Evolutionary conservation across 495 filamentous ascomycete species (phyloP).

Genomic region (Lasiosphaeria hispida): DNA sequence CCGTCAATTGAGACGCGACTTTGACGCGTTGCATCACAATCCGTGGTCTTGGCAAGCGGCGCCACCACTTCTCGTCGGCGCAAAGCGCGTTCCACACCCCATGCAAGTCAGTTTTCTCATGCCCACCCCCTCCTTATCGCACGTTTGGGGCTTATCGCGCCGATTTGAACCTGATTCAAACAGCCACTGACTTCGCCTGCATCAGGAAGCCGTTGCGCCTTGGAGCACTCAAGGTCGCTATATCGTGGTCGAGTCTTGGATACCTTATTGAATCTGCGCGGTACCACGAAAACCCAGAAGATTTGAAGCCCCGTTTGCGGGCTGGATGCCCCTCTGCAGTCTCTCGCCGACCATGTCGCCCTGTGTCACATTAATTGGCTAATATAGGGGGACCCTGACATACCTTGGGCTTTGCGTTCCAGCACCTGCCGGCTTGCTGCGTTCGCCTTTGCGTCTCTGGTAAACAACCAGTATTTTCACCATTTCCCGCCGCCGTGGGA

Average conservation of each 20-base stretch:
- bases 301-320: not conserved
- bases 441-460: not conserved
- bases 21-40: conserved; percentile 20
- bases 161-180: not conserved
- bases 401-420: not conserved
- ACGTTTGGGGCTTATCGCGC: conserved; percentile 22
- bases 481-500: not conserved
- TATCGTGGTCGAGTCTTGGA: too few relatives aligned
- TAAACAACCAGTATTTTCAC: not conserved
- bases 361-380: conserved; percentile 32
- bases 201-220: conserved; percentile 3
- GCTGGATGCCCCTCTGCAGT: conserved; percentile 17
- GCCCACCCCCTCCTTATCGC: conserved; percentile 16
- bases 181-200: too few relatives aligned
- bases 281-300: not conserved
- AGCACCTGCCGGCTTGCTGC: not conserved
- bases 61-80: not conserved
- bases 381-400: conserved; percentile 17
- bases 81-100: conserved; percentile 6
- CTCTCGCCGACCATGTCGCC: conserved; percentile 21
- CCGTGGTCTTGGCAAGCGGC: not conserved
- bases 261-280: not conserved
- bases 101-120: conserved; percentile 6
- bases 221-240: too few relatives aligned
- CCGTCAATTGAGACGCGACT: conserved; percentile 22